Conservation (phyloP, 495 filamentous ascomycete species). For the Penicillium ochrochloron region DNA sequence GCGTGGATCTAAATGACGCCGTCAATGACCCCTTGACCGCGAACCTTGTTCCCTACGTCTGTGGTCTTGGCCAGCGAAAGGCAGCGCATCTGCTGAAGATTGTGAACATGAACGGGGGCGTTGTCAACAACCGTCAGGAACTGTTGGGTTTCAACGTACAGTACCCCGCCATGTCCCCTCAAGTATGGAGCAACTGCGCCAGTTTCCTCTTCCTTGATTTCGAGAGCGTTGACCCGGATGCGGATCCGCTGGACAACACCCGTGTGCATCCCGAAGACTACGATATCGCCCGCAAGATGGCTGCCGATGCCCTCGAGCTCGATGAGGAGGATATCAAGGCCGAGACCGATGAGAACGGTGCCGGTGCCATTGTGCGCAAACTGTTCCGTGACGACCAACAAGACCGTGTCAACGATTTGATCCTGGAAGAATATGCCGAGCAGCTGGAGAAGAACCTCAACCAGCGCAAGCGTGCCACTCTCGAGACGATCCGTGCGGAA, state of each 20-base stretch:
- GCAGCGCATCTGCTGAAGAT: slow-evolving; percentile 85
- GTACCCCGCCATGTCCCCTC: slow-evolving; percentile 81
- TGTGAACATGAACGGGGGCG: slow-evolving; percentile 85
- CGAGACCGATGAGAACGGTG: slow-evolving; percentile 84
- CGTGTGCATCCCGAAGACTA: slow-evolving; percentile 98
- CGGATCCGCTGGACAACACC: slow-evolving; percentile 94
- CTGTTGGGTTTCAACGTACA: slow-evolving; percentile 84
- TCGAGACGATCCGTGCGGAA: slow-evolving; percentile 95
- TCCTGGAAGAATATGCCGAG: slow-evolving; percentile 95
- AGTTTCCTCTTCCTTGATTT: slow-evolving; percentile 92
- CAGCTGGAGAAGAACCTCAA: slow-evolving; percentile 91
- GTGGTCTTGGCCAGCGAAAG: slow-evolving; percentile 92
- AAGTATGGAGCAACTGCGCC: slow-evolving; percentile 94
- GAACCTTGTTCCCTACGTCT: slow-evolving; percentile 88
- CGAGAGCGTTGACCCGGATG: slow-evolving; percentile 72
- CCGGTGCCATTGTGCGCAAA: slow-evolving; percentile 87
- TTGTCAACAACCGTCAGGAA: slow-evolving; percentile 79
- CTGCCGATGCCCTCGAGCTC: slow-evolving; percentile 91
- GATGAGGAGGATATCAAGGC: slow-evolving; percentile 98
- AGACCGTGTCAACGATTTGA: slow-evolving; percentile 94
- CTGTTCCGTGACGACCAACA: slow-evolving; percentile 88
- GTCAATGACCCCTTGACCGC: slow-evolving; percentile 76
- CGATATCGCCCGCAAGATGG: slow-evolving; percentile 96
- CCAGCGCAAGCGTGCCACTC: slow-evolving; percentile 91
- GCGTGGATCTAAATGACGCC: slow-evolving; percentile 93